Conservation (phyloP, 148 eudicot genomes). For the Silene uniflora region DNA sequence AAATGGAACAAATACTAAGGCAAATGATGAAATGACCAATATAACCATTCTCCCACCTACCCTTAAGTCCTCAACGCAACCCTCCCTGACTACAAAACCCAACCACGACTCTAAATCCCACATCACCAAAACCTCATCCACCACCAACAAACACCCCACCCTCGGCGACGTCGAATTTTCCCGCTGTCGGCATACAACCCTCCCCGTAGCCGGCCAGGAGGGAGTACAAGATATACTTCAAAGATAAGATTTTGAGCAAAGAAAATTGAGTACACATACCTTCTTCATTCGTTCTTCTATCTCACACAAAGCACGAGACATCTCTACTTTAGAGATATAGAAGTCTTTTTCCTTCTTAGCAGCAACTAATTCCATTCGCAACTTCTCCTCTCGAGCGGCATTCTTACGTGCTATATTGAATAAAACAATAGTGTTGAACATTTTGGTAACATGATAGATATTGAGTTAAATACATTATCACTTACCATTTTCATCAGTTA, state of each 20-base stretch:
- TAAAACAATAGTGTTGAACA: neutral
- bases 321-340: constrained; percentile 75
- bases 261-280: constrained; percentile 34
- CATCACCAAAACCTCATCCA: no score
- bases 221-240: neutral
- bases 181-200: no score
- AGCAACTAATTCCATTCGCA: constrained; percentile 71
- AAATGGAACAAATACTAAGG: no score
- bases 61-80: no score
- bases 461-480: constrained; percentile 7
- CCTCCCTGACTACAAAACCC: no score
- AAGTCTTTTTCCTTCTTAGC: constrained; percentile 79
- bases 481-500: constrained; percentile 74
- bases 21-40: no score
- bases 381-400: constrained; percentile 72
- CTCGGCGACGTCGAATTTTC: no score
- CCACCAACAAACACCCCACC: no score
- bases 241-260: neutral
- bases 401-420: constrained; percentile 50
- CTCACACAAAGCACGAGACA: constrained; percentile 53
- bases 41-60: no score
- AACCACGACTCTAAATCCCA: no score
- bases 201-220: no score
- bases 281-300: constrained; percentile 78
- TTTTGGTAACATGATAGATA: constrained; percentile 1